Conservation (phyloP, 2,329 filamentous ascomycete genomes). For the Cytospora piceicola region DNA sequence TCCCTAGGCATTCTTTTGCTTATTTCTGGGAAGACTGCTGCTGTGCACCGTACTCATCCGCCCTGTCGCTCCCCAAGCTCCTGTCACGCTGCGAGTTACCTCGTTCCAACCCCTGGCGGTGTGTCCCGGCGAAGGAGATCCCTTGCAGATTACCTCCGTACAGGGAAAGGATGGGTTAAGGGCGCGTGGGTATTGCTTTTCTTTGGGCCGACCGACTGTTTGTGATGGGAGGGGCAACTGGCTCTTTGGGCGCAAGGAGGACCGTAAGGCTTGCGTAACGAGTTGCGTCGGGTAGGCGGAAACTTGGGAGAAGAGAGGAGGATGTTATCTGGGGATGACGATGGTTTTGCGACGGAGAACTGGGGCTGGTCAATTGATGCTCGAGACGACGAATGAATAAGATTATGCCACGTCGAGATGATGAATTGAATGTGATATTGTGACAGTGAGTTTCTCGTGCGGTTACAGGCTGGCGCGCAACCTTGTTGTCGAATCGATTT, state of each 20-base stretch:
- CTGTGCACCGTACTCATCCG: conserved; percentile 2
- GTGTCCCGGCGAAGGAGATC: conserved; percentile 14
- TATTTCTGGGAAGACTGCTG: conserved; percentile 24
- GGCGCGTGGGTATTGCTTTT: conserved; percentile 18
- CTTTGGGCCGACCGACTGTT: conserved; percentile 16
- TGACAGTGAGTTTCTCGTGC: not conserved
- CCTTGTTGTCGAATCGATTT: not conserved
- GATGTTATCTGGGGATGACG: not conserved
- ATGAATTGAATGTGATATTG: conserved; percentile 2
- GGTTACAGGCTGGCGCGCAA: not conserved
- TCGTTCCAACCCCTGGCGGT: conserved; percentile 8
- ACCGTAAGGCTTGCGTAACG: not conserved
- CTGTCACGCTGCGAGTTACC: conserved; percentile 6
- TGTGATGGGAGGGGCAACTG: conserved; percentile 4
- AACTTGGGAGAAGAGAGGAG: not conserved
- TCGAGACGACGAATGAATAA: conserved; percentile 18
- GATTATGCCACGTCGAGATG: conserved; percentile 23
- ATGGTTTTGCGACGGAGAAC: not conserved
- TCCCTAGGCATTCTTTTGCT: conserved; percentile 42
- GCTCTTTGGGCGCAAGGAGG: not conserved
- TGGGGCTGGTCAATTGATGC: conserved; percentile 11
- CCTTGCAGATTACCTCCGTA: conserved; percentile 15
- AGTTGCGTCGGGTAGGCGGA: not conserved
- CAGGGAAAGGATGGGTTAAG: conserved; percentile 13
- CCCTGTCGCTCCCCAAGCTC: not conserved